Base-by-base conservation (phyloP, 345 rosid genomes). In the Eutrema japonicum region DNA sequence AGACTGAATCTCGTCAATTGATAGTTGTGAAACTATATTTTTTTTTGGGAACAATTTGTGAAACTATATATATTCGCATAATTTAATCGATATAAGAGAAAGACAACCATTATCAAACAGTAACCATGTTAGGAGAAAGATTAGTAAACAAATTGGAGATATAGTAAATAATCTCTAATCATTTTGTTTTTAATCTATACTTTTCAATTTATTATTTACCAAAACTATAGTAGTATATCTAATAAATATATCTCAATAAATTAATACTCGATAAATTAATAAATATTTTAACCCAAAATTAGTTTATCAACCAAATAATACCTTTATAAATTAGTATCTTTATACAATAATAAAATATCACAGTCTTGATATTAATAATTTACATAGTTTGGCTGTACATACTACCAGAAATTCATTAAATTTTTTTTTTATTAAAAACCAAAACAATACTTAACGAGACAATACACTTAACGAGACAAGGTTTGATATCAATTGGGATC, bases 1-100 rank as follows among this genome's bases (percentile, higher is more conserved):
- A 52, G 22, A 49, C 11, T 32, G 49, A 40, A 71, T 60, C 50
- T 40, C 12, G 10, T 41, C 68, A 38, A 40, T 16, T 30, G 60
- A 71, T 40, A 38, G 50, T 62, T 30, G 16, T 40, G 47, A 27
- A 22, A 22, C 26, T 22, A 22, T 22, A 22, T 22, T 1, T 22
- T 0, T 22, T 22, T 22, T 22, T 1, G 1, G 26, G 26, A 22
- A 22, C 26, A 22, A 22, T 22, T 22, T 22, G 26, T 22, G n/a
- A 51, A 51, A 59, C 49, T 37, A 59, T 49, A 9, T 38, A 40
- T 40, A 49, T 16, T 67, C 32, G 22, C 59, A 22, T 22, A 2
- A 47, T 22, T 6, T 12, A 54, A 53, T 13, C 41, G 18, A 18
- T 18, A 18, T 18, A 18, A 18, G 18, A 18, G 1, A 18, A 18